These are phyloP conservation scores for Waitea zeae DNA, from an alignment of 1,284 basidiomycete species.

Conservation along the genomic window DNA sequence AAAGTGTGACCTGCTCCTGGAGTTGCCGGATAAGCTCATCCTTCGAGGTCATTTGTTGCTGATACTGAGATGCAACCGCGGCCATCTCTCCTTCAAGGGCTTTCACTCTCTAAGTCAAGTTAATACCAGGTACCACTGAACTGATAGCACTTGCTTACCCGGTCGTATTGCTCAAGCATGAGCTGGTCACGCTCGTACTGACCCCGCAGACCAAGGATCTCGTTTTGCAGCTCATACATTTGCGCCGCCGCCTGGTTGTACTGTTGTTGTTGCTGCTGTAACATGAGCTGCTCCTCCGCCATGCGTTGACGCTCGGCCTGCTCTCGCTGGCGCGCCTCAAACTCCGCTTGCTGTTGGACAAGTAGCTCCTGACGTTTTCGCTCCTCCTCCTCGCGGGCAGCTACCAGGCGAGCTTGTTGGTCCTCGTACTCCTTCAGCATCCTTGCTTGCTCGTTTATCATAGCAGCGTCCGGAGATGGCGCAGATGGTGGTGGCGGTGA, in stretches of 20 bases:
- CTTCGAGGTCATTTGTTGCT: conserved; percentile 81
- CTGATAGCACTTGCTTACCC: conserved; percentile 29
- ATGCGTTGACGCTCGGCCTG: conserved; percentile 81
- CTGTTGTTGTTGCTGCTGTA: conserved; percentile 64
- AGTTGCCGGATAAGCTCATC: conserved; percentile 93
- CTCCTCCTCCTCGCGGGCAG: conserved; percentile 75
- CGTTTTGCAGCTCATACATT: conserved; percentile 71
- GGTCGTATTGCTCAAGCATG: conserved; percentile 94
- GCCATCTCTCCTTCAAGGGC: conserved; percentile 85
- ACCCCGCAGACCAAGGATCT: conserved; percentile 85
- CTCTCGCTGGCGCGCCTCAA: conserved; percentile 78
- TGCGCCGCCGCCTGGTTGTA: conserved; percentile 55
- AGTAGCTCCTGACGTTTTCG: conserved; percentile 63
- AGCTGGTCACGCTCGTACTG: conserved; percentile 99
- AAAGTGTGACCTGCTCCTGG: conserved; percentile 91
- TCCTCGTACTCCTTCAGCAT: conserved; percentile 96
- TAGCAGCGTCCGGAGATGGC: conserved; percentile 56
- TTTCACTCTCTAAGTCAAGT: conserved; percentile 64
- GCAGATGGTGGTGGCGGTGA: conserved; percentile 48
- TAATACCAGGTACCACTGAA: conserved; percentile 4
- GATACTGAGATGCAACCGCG: conserved; percentile 66
- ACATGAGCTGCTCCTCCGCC: conserved; percentile 77
- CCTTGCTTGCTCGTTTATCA: conserved; percentile 85
- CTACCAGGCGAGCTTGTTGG: conserved; percentile 72
- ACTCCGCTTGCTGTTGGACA: conserved; percentile 74